Evolutionary conservation across 345 rosid species (phyloP), one percentile per base, ranked within the genome.

Genomic region (Citrus unshiu): DNA sequence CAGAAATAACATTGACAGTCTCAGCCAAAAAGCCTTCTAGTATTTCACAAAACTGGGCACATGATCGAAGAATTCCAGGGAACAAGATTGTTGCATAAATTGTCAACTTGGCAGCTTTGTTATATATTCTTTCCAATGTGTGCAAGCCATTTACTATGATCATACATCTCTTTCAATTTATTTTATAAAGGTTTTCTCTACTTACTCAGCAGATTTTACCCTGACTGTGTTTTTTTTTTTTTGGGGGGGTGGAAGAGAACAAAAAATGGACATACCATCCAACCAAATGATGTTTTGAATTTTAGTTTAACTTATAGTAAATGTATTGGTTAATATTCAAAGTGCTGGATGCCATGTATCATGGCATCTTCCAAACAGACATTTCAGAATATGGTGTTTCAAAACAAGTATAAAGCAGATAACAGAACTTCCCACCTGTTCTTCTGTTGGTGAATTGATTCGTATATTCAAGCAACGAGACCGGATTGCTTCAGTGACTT

Each of bases 391-490:
- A 12, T 39, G n/a, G 40, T 9, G 29, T 39, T 24, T 13, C 6
- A 35, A 59, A 73, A n/a, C 66, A 34, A 22, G 19, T 10, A 58
- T 58, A n/a, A 40, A 63, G 21, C 56, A 80, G 80, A 74, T 25
- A 57, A 65, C 32, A 73, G 12, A 78, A 82, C 76, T 73, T 46
- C 81, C 10, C 73, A 95, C 99, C 98, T 93, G 86, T 81, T 92
- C 98, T 83, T 93, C 92, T n/a, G 90, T 79, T 34, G 99, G 99
- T 78, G 98, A 87, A 89, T 88, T 94, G 78, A 96, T 84, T 66
- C 93, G 88, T 72, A 96, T 87, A 84, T 96, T 96, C 79, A 96
- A 89, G 83, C 99, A 96, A n/a, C 99, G 97, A 77, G 98, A 96
- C 66, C 94, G 90, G 64, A 96, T 96, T 32, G 99, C 99, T 85